Evolutionary conservation across 345 rosid species (phyloP).

Genomic region (Mallotus nudiflorus): DNA sequence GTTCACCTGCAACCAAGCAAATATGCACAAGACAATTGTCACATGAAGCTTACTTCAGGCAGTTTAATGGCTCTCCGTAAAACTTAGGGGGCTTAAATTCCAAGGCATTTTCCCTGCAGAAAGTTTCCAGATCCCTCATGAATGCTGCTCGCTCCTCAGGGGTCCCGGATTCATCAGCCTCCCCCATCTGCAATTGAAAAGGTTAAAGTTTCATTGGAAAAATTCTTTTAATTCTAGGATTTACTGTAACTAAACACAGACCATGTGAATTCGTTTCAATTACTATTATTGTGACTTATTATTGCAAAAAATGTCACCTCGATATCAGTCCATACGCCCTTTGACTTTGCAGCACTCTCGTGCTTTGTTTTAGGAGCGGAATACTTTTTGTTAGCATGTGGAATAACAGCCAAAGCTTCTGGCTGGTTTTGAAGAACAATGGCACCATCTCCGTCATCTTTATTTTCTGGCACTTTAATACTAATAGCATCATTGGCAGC

Average conservation of each 20-base stretch:
- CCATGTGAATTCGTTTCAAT: too few relatives aligned
- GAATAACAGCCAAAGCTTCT: slow-evolving; percentile 13
- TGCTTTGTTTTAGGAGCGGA: slow-evolving; percentile 35
- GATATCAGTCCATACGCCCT: slow-evolving; percentile 57
- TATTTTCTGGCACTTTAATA: slow-evolving; percentile 27
- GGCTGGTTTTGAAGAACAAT: slow-evolving; percentile 10
- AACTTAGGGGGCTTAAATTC: slow-evolving; percentile 82
- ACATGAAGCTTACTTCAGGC: slow-evolving; percentile 60
- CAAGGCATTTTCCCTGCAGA: slow-evolving; percentile 51
- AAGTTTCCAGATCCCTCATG: slow-evolving; percentile 68
- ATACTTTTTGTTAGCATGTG: slow-evolving; percentile 25
- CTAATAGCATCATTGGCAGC: slow-evolving; percentile 6
- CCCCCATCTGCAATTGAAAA: slow-evolving; percentile 49
- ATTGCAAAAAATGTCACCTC: slow-evolving; percentile 54
- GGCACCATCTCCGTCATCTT: slow-evolving; percentile 18
- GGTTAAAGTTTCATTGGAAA: slow-evolving; percentile 8
- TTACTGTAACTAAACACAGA: background rate
- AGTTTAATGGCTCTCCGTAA: slow-evolving; percentile 71
- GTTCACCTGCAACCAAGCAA: slow-evolving; percentile 13
- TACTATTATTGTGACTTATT: too few relatives aligned
- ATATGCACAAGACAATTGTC: slow-evolving; percentile 19
- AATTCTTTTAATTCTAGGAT: slow-evolving; percentile 6
- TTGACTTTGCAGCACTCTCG: slow-evolving; percentile 42
- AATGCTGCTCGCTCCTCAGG: slow-evolving; percentile 63
- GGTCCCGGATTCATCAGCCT: slow-evolving; percentile 58